Evolutionary conservation across 2,329 filamentous ascomycete genomes (phyloP), one percentile per base, ranked within the genome.

Genomic region (Emergomyces africanus): DNA sequence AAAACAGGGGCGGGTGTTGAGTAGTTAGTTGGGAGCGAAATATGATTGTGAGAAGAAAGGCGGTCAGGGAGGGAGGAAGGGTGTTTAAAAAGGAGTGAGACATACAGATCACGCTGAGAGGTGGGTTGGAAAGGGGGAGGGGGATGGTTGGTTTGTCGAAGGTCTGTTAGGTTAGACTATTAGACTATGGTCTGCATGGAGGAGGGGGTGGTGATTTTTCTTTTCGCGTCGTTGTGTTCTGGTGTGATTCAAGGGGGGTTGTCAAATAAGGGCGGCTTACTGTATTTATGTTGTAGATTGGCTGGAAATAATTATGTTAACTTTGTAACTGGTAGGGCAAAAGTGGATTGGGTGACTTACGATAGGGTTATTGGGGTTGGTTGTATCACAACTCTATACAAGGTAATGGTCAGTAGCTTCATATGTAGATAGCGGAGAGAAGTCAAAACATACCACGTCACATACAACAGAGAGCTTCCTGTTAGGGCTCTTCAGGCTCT

Each of bases 131-230:
- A 68, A 76, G 82, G 39, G 83, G 77, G 28, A 94, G 87, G 0
- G 85, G 81, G 0, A 95, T 85, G 0, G 90, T 96, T n/a, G 91
- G 92, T 70, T 88, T 84, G 70, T 85, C 83, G 70, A 96, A 96
- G 25, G 90, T 94, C 63, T 65, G 33, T 14, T 18, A 18, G 20
- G 25, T 25, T 46, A 23, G 58, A 18, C 3, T 6, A 54, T 61
- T 33, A 61, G 54, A 57, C 1, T 57, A 10, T 23, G 4, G 10
- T 44, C 23, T 57, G 18, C 18, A 48, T 5, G n/a, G n/a, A n/a
- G n/a, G n/a, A n/a, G n/a, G n/a, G n/a, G n/a, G n/a, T n/a, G n/a
- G 30, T 30, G 30, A 6, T 30, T 49, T n/a, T 15, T 5, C 5
- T 20, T 49, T 23, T 23, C 1, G 5, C 20, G 12, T 48, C 5